Percentiles rank a stretch among this genome's conserved stretches.
Conservation (phyloP, 2,329 filamentous ascomycete species). For the Dothidotthia symphoricarpi region DNA sequence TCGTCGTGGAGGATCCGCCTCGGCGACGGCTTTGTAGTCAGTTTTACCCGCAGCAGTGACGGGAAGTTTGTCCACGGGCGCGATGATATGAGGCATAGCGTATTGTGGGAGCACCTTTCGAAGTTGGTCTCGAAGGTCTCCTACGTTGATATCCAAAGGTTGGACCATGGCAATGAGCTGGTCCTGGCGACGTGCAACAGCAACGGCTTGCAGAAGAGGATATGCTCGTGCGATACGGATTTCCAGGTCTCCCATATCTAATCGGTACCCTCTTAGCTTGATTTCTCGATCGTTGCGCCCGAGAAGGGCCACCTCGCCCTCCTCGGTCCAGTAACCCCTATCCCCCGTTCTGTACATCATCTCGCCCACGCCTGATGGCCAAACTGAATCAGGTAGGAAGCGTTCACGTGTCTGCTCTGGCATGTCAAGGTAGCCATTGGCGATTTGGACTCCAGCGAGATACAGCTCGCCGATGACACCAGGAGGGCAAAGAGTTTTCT, state of each 20-base stretch:
- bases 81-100: slow-evolving; percentile 27
- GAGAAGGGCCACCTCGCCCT: slow-evolving; percentile 41
- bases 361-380: slow-evolving; percentile 9
- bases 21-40: slow-evolving; percentile 33
- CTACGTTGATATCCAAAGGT: too few relatives aligned
- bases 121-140: too few relatives aligned
- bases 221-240: slow-evolving; percentile 17
- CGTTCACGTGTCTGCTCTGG: slow-evolving; percentile 29
- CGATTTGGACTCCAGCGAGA: slow-evolving; percentile 47
- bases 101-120: slow-evolving; percentile 11
- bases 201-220: slow-evolving; percentile 15
- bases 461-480: slow-evolving; percentile 46
- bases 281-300: slow-evolving; percentile 47
- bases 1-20: not conserved
- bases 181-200: slow-evolving; percentile 23
- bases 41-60: slow-evolving; percentile 26
- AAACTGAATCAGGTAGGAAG: slow-evolving; percentile 35
- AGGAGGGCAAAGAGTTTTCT: slow-evolving; percentile 26
- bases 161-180: slow-evolving; percentile 31
- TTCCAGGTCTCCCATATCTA: slow-evolving; percentile 46
- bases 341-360: slow-evolving; percentile 49
- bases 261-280: slow-evolving; percentile 41
- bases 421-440: slow-evolving; percentile 44
- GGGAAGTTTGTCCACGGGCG: slow-evolving; percentile 11
- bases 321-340: slow-evolving; percentile 34